Conservation (phyloP, 1,284 basidiomycete genomes). For the Bjerkandera adusta region DNA sequence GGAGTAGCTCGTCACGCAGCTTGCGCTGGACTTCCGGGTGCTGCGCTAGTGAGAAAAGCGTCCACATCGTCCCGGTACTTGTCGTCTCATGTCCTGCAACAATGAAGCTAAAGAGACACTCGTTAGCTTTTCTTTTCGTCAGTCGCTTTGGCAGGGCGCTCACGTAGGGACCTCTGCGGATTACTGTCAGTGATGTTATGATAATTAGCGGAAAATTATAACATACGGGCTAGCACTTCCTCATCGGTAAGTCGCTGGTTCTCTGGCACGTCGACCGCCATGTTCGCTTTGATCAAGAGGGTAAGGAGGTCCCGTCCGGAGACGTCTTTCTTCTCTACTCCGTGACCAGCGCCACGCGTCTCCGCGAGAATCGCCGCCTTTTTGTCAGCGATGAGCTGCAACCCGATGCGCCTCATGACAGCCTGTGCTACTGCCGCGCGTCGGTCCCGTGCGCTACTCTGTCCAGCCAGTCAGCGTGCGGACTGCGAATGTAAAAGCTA, state of each 20-base stretch:
- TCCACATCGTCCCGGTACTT: constrained; percentile 46
- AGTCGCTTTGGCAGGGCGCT: background rate
- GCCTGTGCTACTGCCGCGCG: constrained; percentile 22
- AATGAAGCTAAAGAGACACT: constrained; percentile 36
- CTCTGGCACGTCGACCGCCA: constrained; percentile 40
- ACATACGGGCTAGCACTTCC: constrained; percentile 56
- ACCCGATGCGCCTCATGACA: constrained; percentile 35
- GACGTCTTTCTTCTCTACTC: constrained; percentile 23
- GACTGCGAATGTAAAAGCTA: background rate
- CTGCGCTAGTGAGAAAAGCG: constrained; percentile 60
- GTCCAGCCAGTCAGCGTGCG: background rate
- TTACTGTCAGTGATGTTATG: background rate
- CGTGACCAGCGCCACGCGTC: constrained; percentile 21
- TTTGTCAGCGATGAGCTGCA: constrained; percentile 38
- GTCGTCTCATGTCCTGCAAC: constrained; percentile 78
- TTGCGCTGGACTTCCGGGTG: constrained; percentile 57
- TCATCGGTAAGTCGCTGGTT: constrained; percentile 48
- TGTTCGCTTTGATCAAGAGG: constrained; percentile 44
- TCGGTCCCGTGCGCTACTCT: constrained; percentile 31
- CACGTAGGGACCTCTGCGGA: constrained; percentile 49
- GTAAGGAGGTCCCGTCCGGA: constrained; percentile 30
- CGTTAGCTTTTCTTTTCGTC: background rate
- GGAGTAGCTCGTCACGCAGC: constrained; percentile 66
- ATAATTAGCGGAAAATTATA: constrained; percentile 1
- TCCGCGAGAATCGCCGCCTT: constrained; percentile 30